Evolutionary conservation across 2,329 filamentous ascomycete species (phyloP), one percentile per base, ranked within the genome.

Genomic region (Elsinoe perseae): DNA sequence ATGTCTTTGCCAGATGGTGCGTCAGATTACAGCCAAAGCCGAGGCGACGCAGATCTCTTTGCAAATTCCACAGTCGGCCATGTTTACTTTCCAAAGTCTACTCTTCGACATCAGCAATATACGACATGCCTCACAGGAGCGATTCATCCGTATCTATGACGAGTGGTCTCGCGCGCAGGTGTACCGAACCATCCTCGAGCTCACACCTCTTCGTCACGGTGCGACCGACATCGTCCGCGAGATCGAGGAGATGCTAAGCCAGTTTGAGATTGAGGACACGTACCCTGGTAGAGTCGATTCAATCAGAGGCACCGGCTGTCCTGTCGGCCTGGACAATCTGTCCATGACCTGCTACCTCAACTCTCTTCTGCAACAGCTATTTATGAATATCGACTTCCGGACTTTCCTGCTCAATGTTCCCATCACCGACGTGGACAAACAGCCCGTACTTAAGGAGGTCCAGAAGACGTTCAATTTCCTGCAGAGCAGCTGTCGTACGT

Each of bases 271-370:
- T 1, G 53, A 54, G 7, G 40, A 46, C 9, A 9, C 3, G 16
- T 55, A 46, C 27, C n/a, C 27, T 10, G 42, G 53, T 16, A 48
- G 53, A 36, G 27, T 30, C 14, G 53, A 42, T 23, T 44, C 42
- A 18, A 44, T 56, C 27, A 42, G 53, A 36, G 12, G 36, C 10
- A 23, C n/a, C 12, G 38, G 87, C 60, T 90, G 89, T 18, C 95
- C 95, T 67, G 83, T 87, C n/a, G 93, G 93, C 1, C 72, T 98
- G n/a, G 80, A 80, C 57, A 98, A 98, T 65, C 79, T 96, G 14
- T 93, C 89, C 8, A 95, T 96, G 67, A 97, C 95, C 0, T 98
- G 93, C 71, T 98, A 98, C 68, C 80, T 97, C 67, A 98, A 98
- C 68, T 97, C 93, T 0, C 76, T 98, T 0, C 79, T 97, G 59